These are phyloP conservation scores for Dorcoceras hygrometricum DNA, from an alignment of 257 asterid genomes.

Conservation along the genomic window DNA sequence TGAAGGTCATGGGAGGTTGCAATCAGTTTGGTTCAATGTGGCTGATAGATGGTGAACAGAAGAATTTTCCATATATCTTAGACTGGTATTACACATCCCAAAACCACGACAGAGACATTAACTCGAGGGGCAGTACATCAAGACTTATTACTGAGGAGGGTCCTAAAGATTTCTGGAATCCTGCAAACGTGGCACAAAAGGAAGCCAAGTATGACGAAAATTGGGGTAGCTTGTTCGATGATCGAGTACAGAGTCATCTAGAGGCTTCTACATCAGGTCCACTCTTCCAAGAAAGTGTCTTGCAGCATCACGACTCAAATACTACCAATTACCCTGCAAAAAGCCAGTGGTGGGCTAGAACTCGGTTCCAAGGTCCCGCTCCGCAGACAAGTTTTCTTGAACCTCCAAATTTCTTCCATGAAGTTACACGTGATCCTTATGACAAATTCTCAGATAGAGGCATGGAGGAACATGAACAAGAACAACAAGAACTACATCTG, in stretches of 20 bases:
- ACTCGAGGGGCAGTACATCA: constrained; percentile 30
- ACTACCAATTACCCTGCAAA: constrained; percentile 26
- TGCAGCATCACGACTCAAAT: constrained; percentile 41
- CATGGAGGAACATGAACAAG: constrained; percentile 43
- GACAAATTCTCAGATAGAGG: constrained; percentile 48
- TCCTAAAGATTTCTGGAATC: constrained; percentile 39
- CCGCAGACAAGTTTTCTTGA: constrained; percentile 70
- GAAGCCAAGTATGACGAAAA: constrained; percentile 32
- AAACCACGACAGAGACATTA: constrained; percentile 39
- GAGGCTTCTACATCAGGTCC: constrained; percentile 82
- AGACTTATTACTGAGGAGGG: constrained; percentile 29
- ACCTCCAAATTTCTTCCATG: constrained; percentile 58
- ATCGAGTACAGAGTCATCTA: constrained; percentile 40
- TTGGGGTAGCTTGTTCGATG: constrained; percentile 54
- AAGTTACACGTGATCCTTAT: constrained; percentile 24
- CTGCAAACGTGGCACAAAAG: constrained; percentile 30
- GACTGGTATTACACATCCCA: constrained; percentile 82
- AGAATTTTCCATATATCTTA: constrained; percentile 66
- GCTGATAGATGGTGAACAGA: constrained; percentile 62
- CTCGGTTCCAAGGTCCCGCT: constrained; percentile 29
- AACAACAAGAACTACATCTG: constrained; percentile 29
- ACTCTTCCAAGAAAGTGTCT: constrained; percentile 60
- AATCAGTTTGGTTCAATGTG: constrained; percentile 55
- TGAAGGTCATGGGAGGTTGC: constrained; percentile 32
- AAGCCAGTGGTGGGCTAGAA: constrained; percentile 80